Conservation (phyloP, 2,329 filamentous ascomycete genomes). For the Alternaria rosae region DNA sequence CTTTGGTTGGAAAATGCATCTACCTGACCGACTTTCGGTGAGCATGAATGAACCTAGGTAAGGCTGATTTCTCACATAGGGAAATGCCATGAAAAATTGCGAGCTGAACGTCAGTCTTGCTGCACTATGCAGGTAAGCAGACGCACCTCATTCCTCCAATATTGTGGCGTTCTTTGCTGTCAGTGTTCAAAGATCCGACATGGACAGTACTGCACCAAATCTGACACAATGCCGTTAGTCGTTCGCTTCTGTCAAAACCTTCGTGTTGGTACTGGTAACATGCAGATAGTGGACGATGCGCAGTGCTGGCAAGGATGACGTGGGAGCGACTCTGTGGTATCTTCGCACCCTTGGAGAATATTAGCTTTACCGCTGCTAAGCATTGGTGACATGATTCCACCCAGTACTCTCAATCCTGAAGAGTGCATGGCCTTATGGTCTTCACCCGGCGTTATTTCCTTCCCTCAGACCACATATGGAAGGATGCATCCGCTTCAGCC, state of each 20-base stretch:
- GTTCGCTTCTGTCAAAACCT: conserved; percentile 17
- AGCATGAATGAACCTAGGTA: conserved; percentile 1
- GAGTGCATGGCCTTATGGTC: background rate
- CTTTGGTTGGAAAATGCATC: no score
- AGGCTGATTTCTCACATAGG: conserved; percentile 12
- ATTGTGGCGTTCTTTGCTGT: conserved; percentile 36
- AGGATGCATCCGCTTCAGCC: background rate
- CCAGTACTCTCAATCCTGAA: background rate
- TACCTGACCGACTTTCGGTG: conserved; percentile 6
- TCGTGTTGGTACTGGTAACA: background rate
- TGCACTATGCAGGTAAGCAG: conserved; percentile 27
- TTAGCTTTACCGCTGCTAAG: background rate
- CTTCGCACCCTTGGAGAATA: background rate
- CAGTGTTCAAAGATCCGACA: conserved; percentile 6
- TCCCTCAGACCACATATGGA: background rate
- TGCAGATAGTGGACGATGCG: background rate
- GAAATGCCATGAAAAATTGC: conserved; percentile 1
- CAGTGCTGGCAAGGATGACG: background rate
- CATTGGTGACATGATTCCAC: background rate
- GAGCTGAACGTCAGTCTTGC: conserved; percentile 10
- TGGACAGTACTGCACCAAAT: conserved; percentile 6
- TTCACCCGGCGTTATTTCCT: background rate
- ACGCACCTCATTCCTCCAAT: conserved; percentile 20
- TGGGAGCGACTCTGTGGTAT: background rate
- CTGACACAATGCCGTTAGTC: conserved; percentile 14